These are phyloP conservation scores for Aspergillus sp. DNA, from an alignment of 2,329 filamentous ascomycete species.

Conservation along the genomic window DNA sequence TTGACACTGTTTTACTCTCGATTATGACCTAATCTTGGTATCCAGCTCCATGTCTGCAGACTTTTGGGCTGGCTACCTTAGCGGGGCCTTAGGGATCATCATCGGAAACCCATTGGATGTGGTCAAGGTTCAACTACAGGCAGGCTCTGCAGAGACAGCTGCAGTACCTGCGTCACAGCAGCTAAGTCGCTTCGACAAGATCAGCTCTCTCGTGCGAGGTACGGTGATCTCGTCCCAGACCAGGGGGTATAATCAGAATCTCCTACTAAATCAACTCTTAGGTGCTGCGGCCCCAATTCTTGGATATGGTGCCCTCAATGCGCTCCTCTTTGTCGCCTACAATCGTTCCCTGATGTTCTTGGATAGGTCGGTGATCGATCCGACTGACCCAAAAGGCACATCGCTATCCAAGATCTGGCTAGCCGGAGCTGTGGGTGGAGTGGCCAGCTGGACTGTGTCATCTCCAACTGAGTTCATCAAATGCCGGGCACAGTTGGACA, in stretches of 20 bases:
- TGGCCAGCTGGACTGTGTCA: conserved; percentile 82
- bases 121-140: conserved; percentile 78
- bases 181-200: conserved; percentile 33
- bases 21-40: background rate
- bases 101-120: conserved; percentile 85
- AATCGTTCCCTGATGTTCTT: conserved; percentile 75
- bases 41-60: conserved; percentile 69
- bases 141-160: conserved; percentile 42
- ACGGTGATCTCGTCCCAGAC: conserved; percentile 5
- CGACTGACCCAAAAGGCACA: conserved; percentile 42
- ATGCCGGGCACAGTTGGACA: conserved; percentile 75
- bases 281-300: conserved; percentile 83
- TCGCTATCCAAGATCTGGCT: conserved; percentile 69
- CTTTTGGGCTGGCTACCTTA: conserved; percentile 91
- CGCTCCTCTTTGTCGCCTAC: conserved; percentile 85
- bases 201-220: conserved; percentile 41
- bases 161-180: conserved; percentile 20
- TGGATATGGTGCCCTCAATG: conserved; percentile 88
- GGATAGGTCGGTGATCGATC: conserved; percentile 40
- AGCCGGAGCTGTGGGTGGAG: conserved; percentile 76
- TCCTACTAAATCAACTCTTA: conserved; percentile 21
- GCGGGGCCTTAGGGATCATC: conserved; percentile 79
- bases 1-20: background rate
- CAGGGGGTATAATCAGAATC: background rate
- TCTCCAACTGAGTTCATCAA: conserved; percentile 90